These are phyloP conservation scores for Pilasporangium apinafurcum DNA, from an alignment of 352 stramenopile species.

Conservation along the genomic window DNA sequence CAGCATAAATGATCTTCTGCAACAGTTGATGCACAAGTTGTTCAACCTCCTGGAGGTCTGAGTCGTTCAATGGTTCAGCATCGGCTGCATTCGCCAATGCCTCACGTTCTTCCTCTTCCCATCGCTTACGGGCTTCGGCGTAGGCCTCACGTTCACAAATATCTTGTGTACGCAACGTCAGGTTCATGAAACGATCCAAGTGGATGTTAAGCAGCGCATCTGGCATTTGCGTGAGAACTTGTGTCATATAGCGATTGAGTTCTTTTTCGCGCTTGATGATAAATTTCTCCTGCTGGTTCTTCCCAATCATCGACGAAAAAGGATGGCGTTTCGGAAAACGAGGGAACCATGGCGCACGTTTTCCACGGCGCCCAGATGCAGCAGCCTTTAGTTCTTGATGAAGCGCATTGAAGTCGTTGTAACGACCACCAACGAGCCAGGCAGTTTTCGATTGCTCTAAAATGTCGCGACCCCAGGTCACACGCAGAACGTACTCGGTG, in stretches of 20 bases:
- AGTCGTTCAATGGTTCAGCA: conserved; percentile 78
- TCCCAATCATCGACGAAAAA: conserved; percentile 88
- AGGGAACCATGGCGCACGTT: conserved; percentile 86
- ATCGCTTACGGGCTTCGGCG: conserved; percentile 79
- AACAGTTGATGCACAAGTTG: conserved; percentile 83
- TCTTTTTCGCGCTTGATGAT: conserved; percentile 90
- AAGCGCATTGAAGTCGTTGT: conserved; percentile 89
- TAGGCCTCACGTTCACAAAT: conserved; percentile 87
- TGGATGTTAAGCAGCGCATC: conserved; percentile 85
- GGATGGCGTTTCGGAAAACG: conserved; percentile 87
- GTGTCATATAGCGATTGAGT: conserved; percentile 89
- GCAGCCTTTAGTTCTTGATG: conserved; percentile 86
- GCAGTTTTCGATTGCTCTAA: conserved; percentile 85
- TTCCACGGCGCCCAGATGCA: conserved; percentile 74
- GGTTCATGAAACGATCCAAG: conserved; percentile 87
- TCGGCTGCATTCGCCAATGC: conserved; percentile 80
- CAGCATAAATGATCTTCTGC: conserved; percentile 87
- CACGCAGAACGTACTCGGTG: conserved; percentile 84
- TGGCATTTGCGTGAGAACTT: conserved; percentile 88
- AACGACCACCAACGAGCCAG: conserved; percentile 82
- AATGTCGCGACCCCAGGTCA: conserved; percentile 86
- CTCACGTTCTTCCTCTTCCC: conserved; percentile 86
- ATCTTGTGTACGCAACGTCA: conserved; percentile 80
- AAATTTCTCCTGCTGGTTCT: conserved; percentile 90
- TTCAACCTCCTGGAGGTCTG: conserved; percentile 86